Base-by-base conservation (phyloP, 1,284 basidiomycete genomes). In the Exobasidium rhododendri region DNA sequence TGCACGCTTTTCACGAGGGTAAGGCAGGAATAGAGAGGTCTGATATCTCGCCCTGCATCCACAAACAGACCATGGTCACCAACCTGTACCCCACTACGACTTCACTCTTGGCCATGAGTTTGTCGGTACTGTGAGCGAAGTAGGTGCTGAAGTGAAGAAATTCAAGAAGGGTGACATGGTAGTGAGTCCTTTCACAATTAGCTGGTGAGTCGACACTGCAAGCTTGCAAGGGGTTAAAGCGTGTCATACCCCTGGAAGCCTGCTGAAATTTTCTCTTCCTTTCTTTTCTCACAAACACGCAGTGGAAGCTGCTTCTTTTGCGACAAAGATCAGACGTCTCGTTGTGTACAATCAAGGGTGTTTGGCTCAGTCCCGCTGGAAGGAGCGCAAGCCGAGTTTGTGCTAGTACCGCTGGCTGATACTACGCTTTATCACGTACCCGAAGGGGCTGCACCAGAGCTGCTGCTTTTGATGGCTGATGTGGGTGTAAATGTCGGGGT, bases 381-480 rank as follows among this genome's bases (percentile, higher is more conserved):
- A 6, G 92, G 92, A 11, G 90, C 87, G 1, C 92, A 94, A 82
- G 91, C 91, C 0, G 91, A 93, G 80, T 94, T 89, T 77, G 84
- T 91, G 2, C 86, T 88, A 29, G 86, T 77, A 75, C 90, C 90
- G 4, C 85, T 85, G 61, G 90, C 88, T 0, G 90, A 90, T 28
- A 88, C 88, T 20, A 90, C 89, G 0, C 83, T 91, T 4, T 90
- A 88, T 82, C 87, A 84, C 63, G 83, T 90, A 43, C 72, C 69
- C 5, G 44, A 56, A 14, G 84, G 83, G 61, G 82, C 85, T 32
- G 80, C 83, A 2, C 74, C 80, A 57, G 81, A 82, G 55, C 69
- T 81, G 13, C 78, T 82, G 64, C 71, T 83, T 14, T 81, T 91
- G 44, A 83, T 90, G n/a, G 88, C 87, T 13, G 90, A 92, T 71